A percentile compares a stretch with the other conserved stretches of the same genome.
These are phyloP conservation scores for Exophiala sideris DNA, from an alignment of 2,329 filamentous ascomycete species.

Conservation along the genomic window DNA sequence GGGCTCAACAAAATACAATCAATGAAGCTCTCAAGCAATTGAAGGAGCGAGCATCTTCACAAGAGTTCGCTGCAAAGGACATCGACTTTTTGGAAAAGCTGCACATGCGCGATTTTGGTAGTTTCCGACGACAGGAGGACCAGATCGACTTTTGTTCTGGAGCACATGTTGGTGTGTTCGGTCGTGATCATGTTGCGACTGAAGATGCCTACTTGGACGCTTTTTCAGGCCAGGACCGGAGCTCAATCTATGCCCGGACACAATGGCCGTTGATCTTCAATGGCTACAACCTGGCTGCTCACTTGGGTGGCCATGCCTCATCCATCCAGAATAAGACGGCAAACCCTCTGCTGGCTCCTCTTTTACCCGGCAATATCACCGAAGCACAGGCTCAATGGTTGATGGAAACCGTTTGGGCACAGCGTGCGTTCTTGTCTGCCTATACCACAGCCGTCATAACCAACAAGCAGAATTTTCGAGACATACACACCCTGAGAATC, in stretches of 20 bases:
- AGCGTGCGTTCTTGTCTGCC: conserved; percentile 64
- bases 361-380: conserved; percentile 57
- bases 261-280: conserved; percentile 30
- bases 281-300: conserved; percentile 32
- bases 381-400: conserved; percentile 66
- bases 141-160: conserved; percentile 18
- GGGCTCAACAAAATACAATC: conserved; percentile 28
- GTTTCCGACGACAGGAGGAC: conserved; percentile 14
- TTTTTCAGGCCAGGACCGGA: not conserved
- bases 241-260: not conserved
- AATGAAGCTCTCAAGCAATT: conserved; percentile 21
- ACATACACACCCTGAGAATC: conserved; percentile 59
- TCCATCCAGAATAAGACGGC: conserved; percentile 23
- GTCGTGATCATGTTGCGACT: not conserved
- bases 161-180: conserved; percentile 15
- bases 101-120: conserved; percentile 21
- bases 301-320: conserved; percentile 17
- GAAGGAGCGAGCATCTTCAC: not conserved
- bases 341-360: conserved; percentile 31
- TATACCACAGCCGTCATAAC: conserved; percentile 64
- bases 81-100: conserved; percentile 11
- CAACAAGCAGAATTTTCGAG: conserved; percentile 52
- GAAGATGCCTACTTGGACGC: not conserved
- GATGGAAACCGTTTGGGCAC: conserved; percentile 65
- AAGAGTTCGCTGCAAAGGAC: conserved; percentile 1